Evolutionary conservation across 2,329 filamentous ascomycete genomes (phyloP).

Genomic region (Epichloe elymi): DNA sequence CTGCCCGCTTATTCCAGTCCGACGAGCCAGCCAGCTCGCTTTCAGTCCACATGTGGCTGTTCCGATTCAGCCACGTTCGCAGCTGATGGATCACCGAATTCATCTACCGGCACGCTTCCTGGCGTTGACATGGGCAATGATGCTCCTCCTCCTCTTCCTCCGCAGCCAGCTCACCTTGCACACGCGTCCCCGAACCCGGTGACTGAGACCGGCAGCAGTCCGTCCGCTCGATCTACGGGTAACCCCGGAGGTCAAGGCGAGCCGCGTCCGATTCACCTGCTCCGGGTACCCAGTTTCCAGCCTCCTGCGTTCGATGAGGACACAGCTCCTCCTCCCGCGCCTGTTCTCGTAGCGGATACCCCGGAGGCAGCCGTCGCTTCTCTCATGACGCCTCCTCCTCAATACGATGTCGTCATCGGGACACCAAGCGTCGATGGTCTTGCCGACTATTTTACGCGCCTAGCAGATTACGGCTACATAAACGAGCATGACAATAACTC

Average conservation of each 20-base stretch:
- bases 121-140: constrained; percentile 22
- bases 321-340: constrained; percentile 23
- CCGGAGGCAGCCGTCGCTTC: constrained; percentile 10
- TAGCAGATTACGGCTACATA: constrained; percentile 54
- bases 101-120: constrained; percentile 38
- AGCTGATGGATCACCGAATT: constrained; percentile 56
- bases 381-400: constrained; percentile 67
- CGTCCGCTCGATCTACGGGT: constrained; percentile 5
- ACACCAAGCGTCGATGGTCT: constrained; percentile 53
- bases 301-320: constrained; percentile 81
- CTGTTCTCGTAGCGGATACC: constrained; percentile 13
- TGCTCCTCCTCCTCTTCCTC: constrained; percentile 31
- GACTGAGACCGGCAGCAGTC: constrained; percentile 11
- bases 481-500: constrained; percentile 25
- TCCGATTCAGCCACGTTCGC: constrained; percentile 34
- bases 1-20: constrained; percentile 60
- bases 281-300: constrained; percentile 74
- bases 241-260: constrained; percentile 11
- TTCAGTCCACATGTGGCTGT: constrained; percentile 39
- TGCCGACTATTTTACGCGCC: constrained; percentile 75
- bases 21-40: constrained; percentile 34
- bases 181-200: constrained; percentile 18
- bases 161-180: constrained; percentile 44
- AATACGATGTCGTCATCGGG: constrained; percentile 69
- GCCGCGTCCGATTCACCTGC: constrained; percentile 67